A percentile compares a stretch with the other conserved stretches of the same genome.
phyloP scores from a whole-genome alignment of 306 rosid species.

The Parietaria judaica region DNA sequence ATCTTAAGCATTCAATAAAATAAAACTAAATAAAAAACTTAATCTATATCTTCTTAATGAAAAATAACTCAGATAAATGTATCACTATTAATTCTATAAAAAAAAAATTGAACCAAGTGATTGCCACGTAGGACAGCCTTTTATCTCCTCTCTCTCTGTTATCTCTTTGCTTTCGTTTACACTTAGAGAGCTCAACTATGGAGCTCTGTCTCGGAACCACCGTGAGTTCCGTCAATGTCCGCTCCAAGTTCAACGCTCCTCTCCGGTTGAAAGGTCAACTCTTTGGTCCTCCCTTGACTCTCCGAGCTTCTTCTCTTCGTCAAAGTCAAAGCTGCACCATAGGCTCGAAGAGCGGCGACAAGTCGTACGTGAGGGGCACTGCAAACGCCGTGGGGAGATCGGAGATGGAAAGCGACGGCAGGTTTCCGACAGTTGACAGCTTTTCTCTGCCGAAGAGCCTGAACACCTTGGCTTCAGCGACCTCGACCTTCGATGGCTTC shows the following conservation, averaged over 20 bases:
- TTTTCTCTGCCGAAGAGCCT: constrained; percentile 79
- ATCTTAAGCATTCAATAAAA: too few relatives aligned
- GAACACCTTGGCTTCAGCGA: constrained; percentile 30
- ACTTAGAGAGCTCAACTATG: constrained; percentile 22
- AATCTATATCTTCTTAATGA: too few relatives aligned
- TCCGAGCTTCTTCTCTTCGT: constrained; percentile 19
- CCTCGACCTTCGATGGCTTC: constrained; percentile 8
- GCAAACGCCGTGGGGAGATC: too few relatives aligned
- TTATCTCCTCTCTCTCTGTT: not conserved
- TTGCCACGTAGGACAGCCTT: not conserved
- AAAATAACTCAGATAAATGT: too few relatives aligned
- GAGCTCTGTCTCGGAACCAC: constrained; percentile 45
- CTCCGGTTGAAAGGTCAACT: constrained; percentile 11
- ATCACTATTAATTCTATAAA: too few relatives aligned
- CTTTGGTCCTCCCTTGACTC: constrained; percentile 15
- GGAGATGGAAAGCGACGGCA: too few relatives aligned
- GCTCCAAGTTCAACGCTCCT: constrained; percentile 21
- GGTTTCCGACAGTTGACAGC: too few relatives aligned
- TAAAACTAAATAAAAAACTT: too few relatives aligned
- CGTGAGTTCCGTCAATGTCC: constrained; percentile 21
- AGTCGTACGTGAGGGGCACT: too few relatives aligned
- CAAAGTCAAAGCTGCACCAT: too few relatives aligned
- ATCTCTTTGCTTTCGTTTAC: not conserved
- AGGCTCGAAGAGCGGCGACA: too few relatives aligned
- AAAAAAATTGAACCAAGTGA: not conserved